Conservation (phyloP, 768 basidiomycete genomes). For the Hygrocybe punicea region DNA sequence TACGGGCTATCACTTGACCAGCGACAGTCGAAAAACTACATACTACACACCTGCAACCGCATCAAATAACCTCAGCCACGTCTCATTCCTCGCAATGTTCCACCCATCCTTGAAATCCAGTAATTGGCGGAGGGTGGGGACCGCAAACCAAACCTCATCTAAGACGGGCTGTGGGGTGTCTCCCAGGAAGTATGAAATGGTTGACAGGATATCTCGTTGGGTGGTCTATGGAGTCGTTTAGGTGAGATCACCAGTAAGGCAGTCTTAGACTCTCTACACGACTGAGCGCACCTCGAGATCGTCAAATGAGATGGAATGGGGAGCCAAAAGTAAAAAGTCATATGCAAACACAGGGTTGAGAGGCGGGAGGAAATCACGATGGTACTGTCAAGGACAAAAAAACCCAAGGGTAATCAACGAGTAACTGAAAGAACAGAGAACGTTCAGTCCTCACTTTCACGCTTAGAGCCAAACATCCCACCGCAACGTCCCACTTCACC, state of each 20-base stretch:
- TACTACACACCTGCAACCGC: slow-evolving; percentile 39
- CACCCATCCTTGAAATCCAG: slow-evolving; percentile 44
- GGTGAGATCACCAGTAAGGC: slow-evolving; percentile 2
- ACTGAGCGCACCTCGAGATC: slow-evolving; percentile 50
- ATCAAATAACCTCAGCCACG: slow-evolving; percentile 51
- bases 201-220: slow-evolving; percentile 53
- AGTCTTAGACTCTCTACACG: neutral
- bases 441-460: slow-evolving; percentile 47
- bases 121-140: slow-evolving; percentile 49
- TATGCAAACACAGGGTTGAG: slow-evolving; percentile 48
- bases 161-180: slow-evolving; percentile 53
- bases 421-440: neutral
- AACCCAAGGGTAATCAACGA: neutral
- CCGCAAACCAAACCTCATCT: slow-evolving; percentile 56
- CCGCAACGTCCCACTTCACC: slow-evolving; percentile 54
- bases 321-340: slow-evolving; percentile 52
- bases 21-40: neutral
- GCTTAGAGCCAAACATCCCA: slow-evolving; percentile 57
- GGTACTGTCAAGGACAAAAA: slow-evolving; percentile 44
- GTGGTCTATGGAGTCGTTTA: slow-evolving; percentile 38
- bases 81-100: slow-evolving; percentile 42
- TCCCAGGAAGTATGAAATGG: slow-evolving; percentile 48
- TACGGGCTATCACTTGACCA: neutral
- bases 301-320: slow-evolving; percentile 42
- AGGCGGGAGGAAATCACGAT: slow-evolving; percentile 61